phyloP scores from a whole-genome alignment of 129 eudicot genomes.

The Calendula officinalis region DNA sequence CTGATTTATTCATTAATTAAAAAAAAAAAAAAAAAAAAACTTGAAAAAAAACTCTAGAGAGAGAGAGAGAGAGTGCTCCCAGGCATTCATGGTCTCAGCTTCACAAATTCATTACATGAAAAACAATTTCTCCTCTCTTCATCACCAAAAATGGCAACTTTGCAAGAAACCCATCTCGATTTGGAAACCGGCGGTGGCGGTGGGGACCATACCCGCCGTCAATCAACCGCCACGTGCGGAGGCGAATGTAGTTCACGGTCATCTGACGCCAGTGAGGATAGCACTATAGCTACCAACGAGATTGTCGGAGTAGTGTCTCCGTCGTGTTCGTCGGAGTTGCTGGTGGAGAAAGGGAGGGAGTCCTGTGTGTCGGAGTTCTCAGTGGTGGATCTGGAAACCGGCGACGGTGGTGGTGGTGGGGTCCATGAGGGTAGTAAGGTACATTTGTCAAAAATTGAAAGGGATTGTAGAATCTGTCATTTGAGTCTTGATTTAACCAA shows the following conservation, averaged over 20 bases:
- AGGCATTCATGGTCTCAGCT: constrained; percentile 44
- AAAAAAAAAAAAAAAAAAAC: neutral
- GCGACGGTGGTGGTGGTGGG: constrained; percentile 37
- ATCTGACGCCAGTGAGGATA: constrained; percentile 27
- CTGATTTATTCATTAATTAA: neutral
- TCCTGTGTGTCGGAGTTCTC: constrained; percentile 62
- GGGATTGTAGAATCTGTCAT: constrained; percentile 90
- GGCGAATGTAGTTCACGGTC: constrained; percentile 31
- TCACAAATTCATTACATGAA: constrained; percentile 35
- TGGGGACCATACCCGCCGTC: constrained; percentile 19
- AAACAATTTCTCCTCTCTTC: constrained; percentile 25
- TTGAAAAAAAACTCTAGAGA: no score
- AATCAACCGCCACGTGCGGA: constrained; percentile 16
- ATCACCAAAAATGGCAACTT: constrained; percentile 45
- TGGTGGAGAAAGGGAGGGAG: constrained; percentile 43
- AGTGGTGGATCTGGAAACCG: constrained; percentile 65
- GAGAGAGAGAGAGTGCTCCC: constrained; percentile 19
- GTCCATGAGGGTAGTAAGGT: constrained; percentile 37
- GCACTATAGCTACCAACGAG: constrained; percentile 36
- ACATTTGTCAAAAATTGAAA: constrained; percentile 57
- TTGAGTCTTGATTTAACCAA: constrained; percentile 64
- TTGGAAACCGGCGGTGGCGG: constrained; percentile 29
- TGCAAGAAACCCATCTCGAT: constrained; percentile 45
- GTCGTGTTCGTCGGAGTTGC: no score
- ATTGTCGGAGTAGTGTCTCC: constrained; percentile 28